Conservation (phyloP, 495 filamentous ascomycete genomes). For the Penicillium ucsense region DNA sequence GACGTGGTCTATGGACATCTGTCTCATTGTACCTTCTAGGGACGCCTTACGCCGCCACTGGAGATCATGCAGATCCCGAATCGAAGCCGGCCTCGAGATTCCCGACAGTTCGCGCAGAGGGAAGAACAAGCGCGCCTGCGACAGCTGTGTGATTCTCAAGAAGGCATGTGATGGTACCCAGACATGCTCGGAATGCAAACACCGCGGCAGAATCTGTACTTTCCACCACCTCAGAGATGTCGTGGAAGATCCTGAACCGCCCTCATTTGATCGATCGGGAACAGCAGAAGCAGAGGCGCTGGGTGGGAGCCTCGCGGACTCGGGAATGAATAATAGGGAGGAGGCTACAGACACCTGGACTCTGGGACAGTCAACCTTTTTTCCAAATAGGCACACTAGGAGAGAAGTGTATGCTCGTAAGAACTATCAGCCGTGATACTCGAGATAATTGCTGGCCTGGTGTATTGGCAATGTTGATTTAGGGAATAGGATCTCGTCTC, state of each 20-base stretch:
- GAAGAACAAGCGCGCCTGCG: constrained; percentile 28
- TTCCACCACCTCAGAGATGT: constrained; percentile 16
- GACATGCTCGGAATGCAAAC: constrained; percentile 22
- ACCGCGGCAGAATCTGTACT: constrained; percentile 18
- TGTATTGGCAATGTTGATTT: not conserved
- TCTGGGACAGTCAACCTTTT: constrained; percentile 19
- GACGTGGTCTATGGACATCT: not conserved
- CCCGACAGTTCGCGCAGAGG: constrained; percentile 19
- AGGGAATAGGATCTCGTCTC: too few species aligned
- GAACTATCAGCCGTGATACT: not conserved
- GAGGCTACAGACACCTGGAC: constrained; percentile 7
- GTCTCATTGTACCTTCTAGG: constrained; percentile 1
- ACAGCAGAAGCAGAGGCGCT: not conserved
- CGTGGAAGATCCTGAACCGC: not conserved
- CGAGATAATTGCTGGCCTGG: not conserved
- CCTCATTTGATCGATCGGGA: not conserved
- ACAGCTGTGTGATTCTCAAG: constrained; percentile 25
- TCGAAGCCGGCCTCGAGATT: constrained; percentile 13
- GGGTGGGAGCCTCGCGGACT: not conserved
- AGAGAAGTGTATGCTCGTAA: constrained; percentile 5
- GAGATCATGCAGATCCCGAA: constrained; percentile 24
- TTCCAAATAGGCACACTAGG: constrained; percentile 4
- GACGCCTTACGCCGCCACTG: constrained; percentile 27
- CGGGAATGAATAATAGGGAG: not conserved
- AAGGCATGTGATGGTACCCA: constrained; percentile 22